Conservation (phyloP, 495 filamentous ascomycete genomes). For the Trichoderma gamsii region DNA sequence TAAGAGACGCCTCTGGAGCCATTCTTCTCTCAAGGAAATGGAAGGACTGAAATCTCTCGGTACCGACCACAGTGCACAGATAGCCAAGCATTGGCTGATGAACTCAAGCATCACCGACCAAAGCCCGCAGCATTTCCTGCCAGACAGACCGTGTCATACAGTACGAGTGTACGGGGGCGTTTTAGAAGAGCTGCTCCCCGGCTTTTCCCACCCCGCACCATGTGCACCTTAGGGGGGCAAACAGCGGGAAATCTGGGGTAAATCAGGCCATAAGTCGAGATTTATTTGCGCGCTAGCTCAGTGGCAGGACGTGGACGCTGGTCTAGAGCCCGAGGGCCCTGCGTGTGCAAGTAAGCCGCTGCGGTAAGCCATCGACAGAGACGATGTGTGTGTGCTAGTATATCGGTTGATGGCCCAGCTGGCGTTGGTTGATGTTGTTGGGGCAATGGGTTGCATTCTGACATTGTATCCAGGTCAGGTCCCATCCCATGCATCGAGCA, state of each 20-base stretch:
- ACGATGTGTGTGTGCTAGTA: neutral
- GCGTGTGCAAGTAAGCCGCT: neutral
- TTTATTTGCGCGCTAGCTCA: neutral
- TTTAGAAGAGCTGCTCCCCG: neutral
- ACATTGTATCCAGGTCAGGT: neutral
- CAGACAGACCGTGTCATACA: neutral
- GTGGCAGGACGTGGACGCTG: neutral
- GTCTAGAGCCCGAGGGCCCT: conserved; percentile 5
- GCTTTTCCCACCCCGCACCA: conserved; percentile 12
- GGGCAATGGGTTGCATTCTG: conserved; percentile 4
- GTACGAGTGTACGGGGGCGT: neutral
- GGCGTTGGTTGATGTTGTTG: neutral
- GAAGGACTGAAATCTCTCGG: neutral
- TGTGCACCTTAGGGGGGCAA: conserved; percentile 7
- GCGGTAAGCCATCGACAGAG: neutral
- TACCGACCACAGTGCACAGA: neutral
- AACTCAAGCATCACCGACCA: neutral
- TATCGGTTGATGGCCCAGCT: neutral
- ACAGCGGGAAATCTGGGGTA: conserved; percentile 12
- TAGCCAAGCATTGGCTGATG: neutral
- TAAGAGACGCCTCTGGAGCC: neutral
- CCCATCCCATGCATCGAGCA: neutral
- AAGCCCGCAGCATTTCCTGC: neutral
- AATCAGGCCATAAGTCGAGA: conserved; percentile 8
- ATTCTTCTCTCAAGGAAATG: neutral